phyloP scores from a whole-genome alignment of 2,329 filamentous ascomycete genomes.

The Escovopsis weberi region DNA sequence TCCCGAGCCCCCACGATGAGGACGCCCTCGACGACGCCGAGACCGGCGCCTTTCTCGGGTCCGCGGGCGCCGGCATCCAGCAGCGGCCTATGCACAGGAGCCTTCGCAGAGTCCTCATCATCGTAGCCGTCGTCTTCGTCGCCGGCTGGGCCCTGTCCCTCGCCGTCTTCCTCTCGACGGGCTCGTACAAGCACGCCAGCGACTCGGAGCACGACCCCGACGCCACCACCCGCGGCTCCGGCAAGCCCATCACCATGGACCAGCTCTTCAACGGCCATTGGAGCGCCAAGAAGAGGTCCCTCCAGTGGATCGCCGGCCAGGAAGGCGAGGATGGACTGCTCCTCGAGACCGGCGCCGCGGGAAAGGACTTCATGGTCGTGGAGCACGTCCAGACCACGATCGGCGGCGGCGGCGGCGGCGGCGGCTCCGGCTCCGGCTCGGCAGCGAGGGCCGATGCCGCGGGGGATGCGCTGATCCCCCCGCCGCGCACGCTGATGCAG shows the following conservation, averaged over 20 bases:
- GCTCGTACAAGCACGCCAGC: conserved; percentile 51
- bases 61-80: conserved; percentile 18
- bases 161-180: conserved; percentile 48
- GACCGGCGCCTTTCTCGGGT: conserved; percentile 36
- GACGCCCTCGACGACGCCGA: conserved; percentile 28
- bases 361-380: conserved; percentile 66
- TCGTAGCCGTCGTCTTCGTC: conserved; percentile 44
- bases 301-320: conserved; percentile 64
- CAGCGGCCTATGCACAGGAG: conserved; percentile 49
- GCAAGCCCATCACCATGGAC: conserved; percentile 59
- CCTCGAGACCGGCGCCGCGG: conserved; percentile 51
- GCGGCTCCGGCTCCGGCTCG: not conserved
- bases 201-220: conserved; percentile 51
- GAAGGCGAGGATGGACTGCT: conserved; percentile 72
- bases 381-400: conserved; percentile 57
- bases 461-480: conserved; percentile 19
- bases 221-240: conserved; percentile 47
- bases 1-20: conserved; percentile 14
- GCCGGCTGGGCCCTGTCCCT: conserved; percentile 56
- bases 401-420: conserved; percentile 6
- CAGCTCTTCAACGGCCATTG: conserved; percentile 55
- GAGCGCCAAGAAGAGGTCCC: conserved; percentile 46
- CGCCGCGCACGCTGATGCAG: conserved; percentile 63
- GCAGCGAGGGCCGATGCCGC: conserved; percentile 12
- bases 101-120: conserved; percentile 47